Conservation (phyloP, 495 filamentous ascomycete genomes). For the Letharia columbiana region DNA sequence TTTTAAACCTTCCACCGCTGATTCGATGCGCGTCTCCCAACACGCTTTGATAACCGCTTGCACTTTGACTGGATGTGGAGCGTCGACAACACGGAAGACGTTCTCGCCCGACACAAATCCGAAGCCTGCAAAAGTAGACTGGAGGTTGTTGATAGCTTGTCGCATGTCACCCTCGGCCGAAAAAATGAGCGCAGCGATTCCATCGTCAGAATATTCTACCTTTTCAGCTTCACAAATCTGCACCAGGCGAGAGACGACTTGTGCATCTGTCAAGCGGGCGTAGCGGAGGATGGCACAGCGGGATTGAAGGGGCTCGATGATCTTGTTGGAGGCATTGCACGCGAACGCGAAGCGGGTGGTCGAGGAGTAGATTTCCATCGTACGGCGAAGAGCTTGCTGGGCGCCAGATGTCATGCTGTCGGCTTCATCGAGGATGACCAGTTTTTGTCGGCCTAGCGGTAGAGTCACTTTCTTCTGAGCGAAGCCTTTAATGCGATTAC, state of each 20-base stretch:
- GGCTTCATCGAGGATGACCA: slow-evolving; percentile 96
- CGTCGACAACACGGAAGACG: slow-evolving; percentile 96
- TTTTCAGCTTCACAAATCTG: slow-evolving; percentile 83
- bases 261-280: slow-evolving; percentile 79
- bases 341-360: slow-evolving; percentile 98
- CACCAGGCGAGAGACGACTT: slow-evolving; percentile 79
- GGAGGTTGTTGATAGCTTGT: slow-evolving; percentile 97
- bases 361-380: slow-evolving; percentile 98
- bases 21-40: slow-evolving; percentile 81
- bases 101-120: slow-evolving; percentile 96
- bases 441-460: slow-evolving; percentile 81
- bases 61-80: slow-evolving; percentile 93
- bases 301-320: slow-evolving; percentile 96
- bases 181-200: slow-evolving; percentile 90
- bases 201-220: slow-evolving; percentile 84
- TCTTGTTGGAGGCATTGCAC: slow-evolving; percentile 98
- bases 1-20: slow-evolving; percentile 74
- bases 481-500: slow-evolving; percentile 98
- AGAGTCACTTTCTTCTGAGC: slow-evolving; percentile 99
- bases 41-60: slow-evolving; percentile 98
- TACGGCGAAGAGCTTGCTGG: slow-evolving; percentile 89
- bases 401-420: slow-evolving; percentile 95
- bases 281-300: slow-evolving; percentile 95
- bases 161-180: slow-evolving; percentile 98
- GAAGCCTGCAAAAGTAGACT: slow-evolving; percentile 91